Conservation (phyloP, 305 asterid species). For the Stenogyne calaminthoides region DNA sequence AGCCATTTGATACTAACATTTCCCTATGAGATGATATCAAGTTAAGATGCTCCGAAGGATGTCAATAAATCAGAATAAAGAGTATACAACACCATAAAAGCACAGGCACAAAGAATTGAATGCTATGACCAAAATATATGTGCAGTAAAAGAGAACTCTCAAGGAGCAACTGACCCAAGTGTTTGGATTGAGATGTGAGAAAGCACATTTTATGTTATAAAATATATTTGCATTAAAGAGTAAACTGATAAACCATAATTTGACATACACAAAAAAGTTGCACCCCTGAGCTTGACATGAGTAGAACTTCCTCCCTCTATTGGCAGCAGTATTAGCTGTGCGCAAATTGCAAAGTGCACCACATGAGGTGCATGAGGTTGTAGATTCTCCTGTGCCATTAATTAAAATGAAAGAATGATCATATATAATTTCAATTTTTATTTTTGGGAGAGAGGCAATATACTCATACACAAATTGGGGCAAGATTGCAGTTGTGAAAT, state of each 20-base stretch:
- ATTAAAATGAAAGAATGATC: neutral
- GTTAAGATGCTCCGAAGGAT: slow-evolving; percentile 3
- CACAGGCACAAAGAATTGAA: neutral
- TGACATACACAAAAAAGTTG: slow-evolving; percentile 86
- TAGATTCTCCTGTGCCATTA: slow-evolving; percentile 66
- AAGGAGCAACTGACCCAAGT: slow-evolving; percentile 7
- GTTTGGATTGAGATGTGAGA: neutral
- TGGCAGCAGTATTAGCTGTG: slow-evolving; percentile 82
- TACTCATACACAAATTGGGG: no score
- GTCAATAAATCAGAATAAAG: slow-evolving; percentile 15
- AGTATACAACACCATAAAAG: neutral
- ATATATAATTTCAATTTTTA: slow-evolving; percentile 13
- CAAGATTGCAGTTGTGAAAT: no score
- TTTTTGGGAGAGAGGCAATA: no score
- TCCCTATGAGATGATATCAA: neutral
- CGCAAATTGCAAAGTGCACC: slow-evolving; percentile 74
- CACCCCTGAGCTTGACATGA: slow-evolving; percentile 83
- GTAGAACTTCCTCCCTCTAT: slow-evolving; percentile 93
- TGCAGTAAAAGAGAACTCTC: slow-evolving; percentile 10
- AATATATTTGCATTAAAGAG: neutral
- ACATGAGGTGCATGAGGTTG: slow-evolving; percentile 74
- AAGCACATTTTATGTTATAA: neutral
- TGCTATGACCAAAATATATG: neutral
- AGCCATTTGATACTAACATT: neutral
- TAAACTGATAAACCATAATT: slow-evolving; percentile 27